phyloP scores from a whole-genome alignment of 208 protist genomes.

The Trypanosoma lewisi region DNA sequence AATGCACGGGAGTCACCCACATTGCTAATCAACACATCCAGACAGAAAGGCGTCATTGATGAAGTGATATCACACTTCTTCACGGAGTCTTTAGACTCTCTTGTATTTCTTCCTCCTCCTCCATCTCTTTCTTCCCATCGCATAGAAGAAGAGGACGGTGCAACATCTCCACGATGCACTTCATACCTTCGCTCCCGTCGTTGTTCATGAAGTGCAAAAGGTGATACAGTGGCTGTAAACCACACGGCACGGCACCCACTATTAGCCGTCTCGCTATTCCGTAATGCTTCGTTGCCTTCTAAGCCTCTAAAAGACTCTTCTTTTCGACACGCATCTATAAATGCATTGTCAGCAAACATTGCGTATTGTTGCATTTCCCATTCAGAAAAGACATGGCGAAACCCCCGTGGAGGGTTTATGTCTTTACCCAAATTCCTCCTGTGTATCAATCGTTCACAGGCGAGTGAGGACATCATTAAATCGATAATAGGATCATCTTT shows the following conservation, averaged over 20 bases:
- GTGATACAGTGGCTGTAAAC: constrained; percentile 65
- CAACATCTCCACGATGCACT: constrained; percentile 14
- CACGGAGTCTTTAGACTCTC: constrained; percentile 2
- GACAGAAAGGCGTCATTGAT: constrained; percentile 29
- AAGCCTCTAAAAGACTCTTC: not conserved
- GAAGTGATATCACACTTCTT: not conserved
- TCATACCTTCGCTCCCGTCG: constrained; percentile 7
- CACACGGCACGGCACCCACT: constrained; percentile 68
- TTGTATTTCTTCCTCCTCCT: too few species aligned
- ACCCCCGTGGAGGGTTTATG: not conserved
- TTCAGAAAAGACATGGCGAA: constrained; percentile 51
- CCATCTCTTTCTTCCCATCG: constrained; percentile 1
- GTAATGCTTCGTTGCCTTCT: constrained; percentile 4
- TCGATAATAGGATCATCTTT: constrained; percentile 52
- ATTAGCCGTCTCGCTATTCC: constrained; percentile 7
- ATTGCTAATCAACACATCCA: constrained; percentile 66
- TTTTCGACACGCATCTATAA: constrained; percentile 43
- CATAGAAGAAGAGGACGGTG: constrained; percentile 27
- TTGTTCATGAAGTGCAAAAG: constrained; percentile 37
- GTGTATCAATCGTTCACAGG: constrained; percentile 27
- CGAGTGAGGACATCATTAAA: constrained; percentile 44
- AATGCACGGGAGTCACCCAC: constrained; percentile 73
- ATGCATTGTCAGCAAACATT: constrained; percentile 53
- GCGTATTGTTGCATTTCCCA: constrained; percentile 86
- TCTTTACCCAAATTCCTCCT: not conserved